These are phyloP conservation scores for Thraustochytrium sp. DNA, from an alignment of 352 stramenopile genomes.

Conservation along the genomic window DNA sequence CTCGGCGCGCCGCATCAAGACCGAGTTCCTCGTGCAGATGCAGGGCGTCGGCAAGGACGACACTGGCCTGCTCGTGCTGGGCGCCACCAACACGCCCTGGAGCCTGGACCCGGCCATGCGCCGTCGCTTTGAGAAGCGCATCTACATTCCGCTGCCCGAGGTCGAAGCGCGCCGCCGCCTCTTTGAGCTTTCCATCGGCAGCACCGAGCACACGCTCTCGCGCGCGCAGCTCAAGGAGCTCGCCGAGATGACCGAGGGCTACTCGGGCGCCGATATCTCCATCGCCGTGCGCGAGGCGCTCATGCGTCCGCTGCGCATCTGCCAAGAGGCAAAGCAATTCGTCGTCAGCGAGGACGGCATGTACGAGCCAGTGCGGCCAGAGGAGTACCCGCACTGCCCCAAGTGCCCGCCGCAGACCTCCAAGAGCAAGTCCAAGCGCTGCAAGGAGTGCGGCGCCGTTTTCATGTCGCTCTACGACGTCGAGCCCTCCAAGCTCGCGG, in stretches of 20 bases:
- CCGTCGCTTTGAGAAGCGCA: conserved; percentile 86
- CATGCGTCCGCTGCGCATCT: conserved; percentile 93
- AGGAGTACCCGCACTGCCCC: conserved; percentile 20
- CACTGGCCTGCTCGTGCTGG: conserved; percentile 77
- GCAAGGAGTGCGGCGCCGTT: conserved; percentile 53
- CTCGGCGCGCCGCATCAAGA: conserved; percentile 78
- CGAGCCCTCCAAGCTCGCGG: conserved; percentile 61
- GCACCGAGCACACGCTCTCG: neutral
- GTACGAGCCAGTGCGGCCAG: neutral
- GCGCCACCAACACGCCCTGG: conserved; percentile 91
- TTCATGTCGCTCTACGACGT: conserved; percentile 71
- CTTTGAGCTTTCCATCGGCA: conserved; percentile 57
- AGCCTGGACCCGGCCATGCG: conserved; percentile 91
- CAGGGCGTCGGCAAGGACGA: conserved; percentile 72
- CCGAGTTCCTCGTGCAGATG: conserved; percentile 96
- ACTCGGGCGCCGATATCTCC: conserved; percentile 91
- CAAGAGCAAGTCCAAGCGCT: neutral
- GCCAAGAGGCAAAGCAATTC: conserved; percentile 86
- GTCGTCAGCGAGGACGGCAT: conserved; percentile 55
- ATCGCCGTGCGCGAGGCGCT: conserved; percentile 91
- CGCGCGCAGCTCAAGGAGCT: neutral
- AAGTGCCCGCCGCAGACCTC: neutral
- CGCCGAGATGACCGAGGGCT: conserved; percentile 18
- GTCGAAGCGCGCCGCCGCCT: conserved; percentile 50
- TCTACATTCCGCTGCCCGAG: conserved; percentile 76